Evolutionary conservation across 495 filamentous ascomycete species (phyloP).

Genomic region (Apodospora peruviana): DNA sequence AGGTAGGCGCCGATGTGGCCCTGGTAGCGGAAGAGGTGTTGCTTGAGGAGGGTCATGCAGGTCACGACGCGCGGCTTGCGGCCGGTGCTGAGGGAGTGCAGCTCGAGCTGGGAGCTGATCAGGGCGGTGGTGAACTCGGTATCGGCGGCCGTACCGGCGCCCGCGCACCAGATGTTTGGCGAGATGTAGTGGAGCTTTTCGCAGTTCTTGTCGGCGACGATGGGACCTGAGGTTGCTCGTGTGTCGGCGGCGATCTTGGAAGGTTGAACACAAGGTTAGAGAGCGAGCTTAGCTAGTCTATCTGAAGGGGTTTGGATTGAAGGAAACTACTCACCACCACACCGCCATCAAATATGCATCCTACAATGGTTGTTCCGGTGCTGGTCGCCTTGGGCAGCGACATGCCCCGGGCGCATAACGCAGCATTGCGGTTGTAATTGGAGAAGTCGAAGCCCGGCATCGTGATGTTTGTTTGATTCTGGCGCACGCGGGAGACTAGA

Average conservation of each 20-base stretch:
- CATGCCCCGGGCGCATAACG: slow-evolving; percentile 86
- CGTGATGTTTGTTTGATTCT: slow-evolving; percentile 25
- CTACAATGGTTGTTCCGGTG: slow-evolving; percentile 98
- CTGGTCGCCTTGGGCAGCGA: slow-evolving; percentile 96
- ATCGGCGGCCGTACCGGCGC: slow-evolving; percentile 95
- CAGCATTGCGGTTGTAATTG: slow-evolving; percentile 97
- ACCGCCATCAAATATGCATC: slow-evolving; percentile 92
- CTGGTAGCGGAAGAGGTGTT: slow-evolving; percentile 97
- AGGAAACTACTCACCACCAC: slow-evolving; percentile 79
- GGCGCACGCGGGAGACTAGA: neutral
- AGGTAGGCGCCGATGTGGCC: slow-evolving; percentile 98
- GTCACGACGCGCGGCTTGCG: slow-evolving; percentile 96
- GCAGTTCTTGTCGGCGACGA: slow-evolving; percentile 99
- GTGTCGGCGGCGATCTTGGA: slow-evolving; percentile 93
- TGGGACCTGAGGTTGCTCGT: slow-evolving; percentile 92
- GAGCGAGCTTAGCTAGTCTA: neutral
- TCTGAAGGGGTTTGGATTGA: neutral
- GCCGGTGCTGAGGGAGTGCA: slow-evolving; percentile 90
- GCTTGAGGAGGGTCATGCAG: slow-evolving; percentile 99
- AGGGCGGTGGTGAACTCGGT: slow-evolving; percentile 98
- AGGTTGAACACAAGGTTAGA: neutral
- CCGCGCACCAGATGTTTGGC: slow-evolving; percentile 99
- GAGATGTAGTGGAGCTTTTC: slow-evolving; percentile 99
- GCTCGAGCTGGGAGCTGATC: slow-evolving; percentile 96
- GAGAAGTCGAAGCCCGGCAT: slow-evolving; percentile 99